Evolutionary conservation across 768 basidiomycete genomes (phyloP), one percentile per base, ranked within the genome.

Genomic region (Candolleomyces efflorescens): DNA sequence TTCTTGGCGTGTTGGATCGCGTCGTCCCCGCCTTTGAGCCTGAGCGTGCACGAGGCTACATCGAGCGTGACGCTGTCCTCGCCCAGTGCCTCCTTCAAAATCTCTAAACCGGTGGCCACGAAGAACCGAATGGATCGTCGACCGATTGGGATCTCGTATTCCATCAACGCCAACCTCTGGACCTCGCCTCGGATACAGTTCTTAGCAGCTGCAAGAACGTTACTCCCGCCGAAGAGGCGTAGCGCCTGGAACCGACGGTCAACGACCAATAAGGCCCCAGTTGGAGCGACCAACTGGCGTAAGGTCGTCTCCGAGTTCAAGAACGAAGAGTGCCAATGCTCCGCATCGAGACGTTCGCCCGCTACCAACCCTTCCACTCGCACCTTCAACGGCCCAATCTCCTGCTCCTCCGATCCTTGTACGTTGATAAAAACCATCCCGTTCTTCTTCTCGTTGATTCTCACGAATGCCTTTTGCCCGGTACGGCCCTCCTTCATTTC

Each of bases 361-460:
- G 72, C 72, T 2, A 75, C 78, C 38, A 86, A 64, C 54, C 72
- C 78, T 65, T 86, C 85, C 0, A 83, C 80, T 53, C 84, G 71
- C 15, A 86, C 84, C 68, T 85, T 86, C 59, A 87, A 63, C 5
- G 77, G 73, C 1, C 85, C 85, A 1, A 80, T 74, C 1, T 75
- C 76, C 60, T 79, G 78, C 67, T 81, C 81, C 52, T 80, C 79
- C 15, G 79, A 71, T 0, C 85, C 84, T 2, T 71, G 61, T n/a
- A 85, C 72, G 3, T 69, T 75, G 45, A 86, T 74, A 17, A 70
- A 67, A 43, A 78, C 73, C 27, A 37, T n/a, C 1, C 45, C 53
- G 18, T 59, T 53, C 7, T 49, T 61, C 15, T 60, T 63, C 10
- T 60, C 63, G 3, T 63, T 60, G 32, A 17, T 54, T 43, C 7